These are phyloP conservation scores for Solanum clarkiae DNA, from an alignment of 257 asterid genomes.

Conservation along the genomic window DNA sequence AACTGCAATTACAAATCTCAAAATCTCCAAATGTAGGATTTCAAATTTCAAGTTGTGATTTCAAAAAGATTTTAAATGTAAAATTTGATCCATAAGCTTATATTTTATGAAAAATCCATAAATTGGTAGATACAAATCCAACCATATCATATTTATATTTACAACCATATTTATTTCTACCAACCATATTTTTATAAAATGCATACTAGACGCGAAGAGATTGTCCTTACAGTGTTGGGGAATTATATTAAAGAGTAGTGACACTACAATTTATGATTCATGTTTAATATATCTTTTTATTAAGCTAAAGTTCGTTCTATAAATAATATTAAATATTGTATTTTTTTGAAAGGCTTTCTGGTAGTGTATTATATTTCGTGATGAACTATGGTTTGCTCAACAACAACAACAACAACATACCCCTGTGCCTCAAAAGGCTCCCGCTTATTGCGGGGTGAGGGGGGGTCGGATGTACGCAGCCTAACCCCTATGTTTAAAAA, in stretches of 20 bases:
- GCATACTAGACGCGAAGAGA: neutral
- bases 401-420: too few species aligned
- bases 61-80: neutral
- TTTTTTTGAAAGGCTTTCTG: neutral
- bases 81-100: neutral
- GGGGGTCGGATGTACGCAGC: too few species aligned
- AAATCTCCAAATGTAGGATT: neutral
- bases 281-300: neutral
- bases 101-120: neutral
- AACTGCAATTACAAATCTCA: neutral
- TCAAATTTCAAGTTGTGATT: neutral
- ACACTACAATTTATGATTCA: neutral
- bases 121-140: neutral
- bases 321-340: neutral
- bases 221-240: neutral
- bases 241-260: neutral
- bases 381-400: neutral
- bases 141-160: neutral
- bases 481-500: too few species aligned
- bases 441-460: too few species aligned
- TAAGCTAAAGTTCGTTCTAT: neutral
- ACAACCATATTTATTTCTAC: neutral
- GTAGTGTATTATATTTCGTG: neutral
- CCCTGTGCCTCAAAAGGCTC: too few species aligned
- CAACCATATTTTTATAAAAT: neutral